phyloP scores from a whole-genome alignment of 2,329 filamentous ascomycete species.

The Fusarium sp. region DNA sequence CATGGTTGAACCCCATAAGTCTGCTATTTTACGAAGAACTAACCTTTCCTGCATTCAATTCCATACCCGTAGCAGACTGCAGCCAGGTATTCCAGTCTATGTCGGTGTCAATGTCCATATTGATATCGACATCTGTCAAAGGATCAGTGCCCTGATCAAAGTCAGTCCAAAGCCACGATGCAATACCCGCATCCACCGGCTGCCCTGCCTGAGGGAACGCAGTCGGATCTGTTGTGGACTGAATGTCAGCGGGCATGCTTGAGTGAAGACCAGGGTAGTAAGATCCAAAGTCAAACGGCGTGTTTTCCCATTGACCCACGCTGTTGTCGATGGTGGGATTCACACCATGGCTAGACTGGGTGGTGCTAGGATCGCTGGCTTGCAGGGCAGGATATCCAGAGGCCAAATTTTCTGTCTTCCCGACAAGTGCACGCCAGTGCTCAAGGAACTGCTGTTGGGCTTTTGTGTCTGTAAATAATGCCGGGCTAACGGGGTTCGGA shows the following conservation, averaged over 20 bases:
- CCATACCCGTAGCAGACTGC: constrained; percentile 47
- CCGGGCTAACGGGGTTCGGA: constrained; percentile 45
- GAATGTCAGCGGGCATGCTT: neutral
- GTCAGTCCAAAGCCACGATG: constrained; percentile 50
- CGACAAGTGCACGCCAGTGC: constrained; percentile 29
- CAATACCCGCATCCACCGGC: constrained; percentile 30
- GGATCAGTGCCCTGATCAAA: constrained; percentile 46
- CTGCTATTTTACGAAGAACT: neutral
- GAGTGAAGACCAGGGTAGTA: neutral
- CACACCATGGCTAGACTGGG: neutral
- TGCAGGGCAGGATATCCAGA: neutral
- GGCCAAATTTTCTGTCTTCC: accelerated
- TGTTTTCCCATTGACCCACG: neutral
- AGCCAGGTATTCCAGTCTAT: constrained; percentile 54
- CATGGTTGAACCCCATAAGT: too few relatives aligned
- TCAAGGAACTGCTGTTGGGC: constrained; percentile 7
- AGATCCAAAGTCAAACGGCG: neutral
- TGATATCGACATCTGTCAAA: constrained; percentile 40
- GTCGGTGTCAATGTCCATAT: constrained; percentile 47
- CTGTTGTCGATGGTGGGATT: neutral
- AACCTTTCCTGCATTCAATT: constrained; percentile 21
- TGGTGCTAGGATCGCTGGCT: accelerated
- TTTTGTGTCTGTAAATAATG: constrained; percentile 25
- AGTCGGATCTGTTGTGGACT: neutral
- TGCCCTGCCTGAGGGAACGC: constrained; percentile 8